Percentiles rank a stretch among this genome's conserved stretches.
Conservation (phyloP, 2,329 filamentous ascomycete species). For the Ascochyta pisi region DNA sequence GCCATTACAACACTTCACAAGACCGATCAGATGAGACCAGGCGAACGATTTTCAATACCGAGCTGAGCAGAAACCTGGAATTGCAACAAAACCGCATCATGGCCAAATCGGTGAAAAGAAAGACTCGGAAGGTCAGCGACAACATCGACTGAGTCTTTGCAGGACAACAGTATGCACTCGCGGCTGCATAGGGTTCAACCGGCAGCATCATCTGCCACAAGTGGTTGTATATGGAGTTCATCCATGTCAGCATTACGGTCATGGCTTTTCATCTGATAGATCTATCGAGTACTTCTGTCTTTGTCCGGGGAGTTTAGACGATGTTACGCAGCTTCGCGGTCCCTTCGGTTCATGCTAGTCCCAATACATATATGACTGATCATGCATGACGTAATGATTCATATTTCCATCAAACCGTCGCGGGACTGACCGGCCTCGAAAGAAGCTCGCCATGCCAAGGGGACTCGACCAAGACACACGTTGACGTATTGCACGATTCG, state of each 20-base stretch:
- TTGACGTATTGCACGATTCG: conserved; percentile 7
- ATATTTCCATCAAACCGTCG: background rate
- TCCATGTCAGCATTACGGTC: conserved; percentile 4
- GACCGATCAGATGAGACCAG: background rate
- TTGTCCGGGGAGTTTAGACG: background rate
- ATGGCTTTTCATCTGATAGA: conserved; percentile 2
- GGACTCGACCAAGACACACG: background rate
- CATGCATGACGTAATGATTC: conserved; percentile 2
- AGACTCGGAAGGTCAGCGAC: conserved; percentile 11
- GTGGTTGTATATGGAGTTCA: conserved; percentile 1
- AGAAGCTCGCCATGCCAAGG: background rate
- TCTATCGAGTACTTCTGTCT: too few relatives aligned
- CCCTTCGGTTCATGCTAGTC: background rate
- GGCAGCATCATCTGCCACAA: background rate
- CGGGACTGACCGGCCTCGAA: too few relatives aligned
- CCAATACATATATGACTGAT: background rate
- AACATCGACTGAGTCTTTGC: conserved; percentile 3
- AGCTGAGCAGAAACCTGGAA: conserved; percentile 29
- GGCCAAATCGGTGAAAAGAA: conserved; percentile 6
- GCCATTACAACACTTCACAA: background rate
- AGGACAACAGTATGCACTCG: background rate
- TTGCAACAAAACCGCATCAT: conserved; percentile 29
- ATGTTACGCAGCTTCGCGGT: background rate
- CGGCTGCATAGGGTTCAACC: background rate
- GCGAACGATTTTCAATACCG: conserved; percentile 21